Evolutionary conservation across 768 basidiomycete species (phyloP), one percentile per base, ranked within the genome.

Genomic region (Boletus rubroflammeus): DNA sequence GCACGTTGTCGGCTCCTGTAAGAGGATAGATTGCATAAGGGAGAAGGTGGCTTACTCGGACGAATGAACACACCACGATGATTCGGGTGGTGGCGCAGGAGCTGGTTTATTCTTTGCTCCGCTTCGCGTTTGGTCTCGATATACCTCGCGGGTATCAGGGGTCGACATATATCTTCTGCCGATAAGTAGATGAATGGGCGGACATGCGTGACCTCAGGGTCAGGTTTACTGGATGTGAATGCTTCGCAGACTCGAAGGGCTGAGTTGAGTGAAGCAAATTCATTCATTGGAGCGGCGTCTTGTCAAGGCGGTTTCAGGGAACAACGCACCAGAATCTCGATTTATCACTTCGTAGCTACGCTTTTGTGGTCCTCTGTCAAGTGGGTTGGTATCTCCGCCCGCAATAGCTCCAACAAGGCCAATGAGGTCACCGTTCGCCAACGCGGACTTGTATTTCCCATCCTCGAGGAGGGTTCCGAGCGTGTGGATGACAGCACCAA

Each of bases 91-190:
- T 67, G 67, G 19, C 58, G 57, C 62, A 84, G 75, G 65, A 86
- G 77, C 29, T 74, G 66, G 42, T 75, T 76, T 55, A 98, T 90
- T 31, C 74, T 76, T 34, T 72, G 65, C 68, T 99, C 97, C 8
- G 97, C 93, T 63, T 93, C 83, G 19, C 95, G 84, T 74, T 99
- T 99, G n/a, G 91, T 88, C 66, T 88, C 80, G 63, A 98, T 93
- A 73, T 99, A 99, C 34, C 89, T 75, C 0, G 81, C 78, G 28
- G 94, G 84, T 47, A 98, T 81, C 63, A 96, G 64, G 26, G 96
- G 97, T 14, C 91, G 83, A 72, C 85, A 93, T 44, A 96, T 82
- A 21, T 70, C 69, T 65, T 96, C 96, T 6, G 97, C 97, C 46
- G 97, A 99, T 53, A 99, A 78, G 73, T 90, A 98, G 38, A 98